These are phyloP conservation scores for Chromera velia DNA, from an alignment of 73 alveolate species.

Conservation along the genomic window DNA sequence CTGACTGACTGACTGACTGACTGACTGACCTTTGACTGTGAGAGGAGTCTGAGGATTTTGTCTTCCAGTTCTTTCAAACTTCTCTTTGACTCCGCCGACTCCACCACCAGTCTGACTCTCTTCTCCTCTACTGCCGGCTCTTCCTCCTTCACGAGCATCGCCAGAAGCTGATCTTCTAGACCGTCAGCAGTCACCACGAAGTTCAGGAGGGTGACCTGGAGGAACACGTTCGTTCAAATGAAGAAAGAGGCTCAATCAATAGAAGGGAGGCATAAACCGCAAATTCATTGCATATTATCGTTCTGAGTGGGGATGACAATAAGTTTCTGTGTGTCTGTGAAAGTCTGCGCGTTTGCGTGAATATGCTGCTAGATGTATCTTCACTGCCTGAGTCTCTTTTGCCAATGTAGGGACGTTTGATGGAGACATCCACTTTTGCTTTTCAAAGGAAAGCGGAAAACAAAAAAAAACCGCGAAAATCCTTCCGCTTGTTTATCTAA, in stretches of 20 bases:
- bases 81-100: slow-evolving; percentile 38
- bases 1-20: too few species aligned
- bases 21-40: slow-evolving; percentile 44
- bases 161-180: slow-evolving; percentile 90
- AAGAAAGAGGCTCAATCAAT: too few species aligned
- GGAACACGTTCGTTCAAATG: too few species aligned
- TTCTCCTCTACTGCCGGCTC: slow-evolving; percentile 48
- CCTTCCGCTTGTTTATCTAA: slow-evolving; percentile 8
- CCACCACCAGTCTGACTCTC: slow-evolving; percentile 37
- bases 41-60: slow-evolving; percentile 45
- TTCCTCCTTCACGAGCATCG: slow-evolving; percentile 74
- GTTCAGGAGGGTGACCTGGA: slow-evolving; percentile 76
- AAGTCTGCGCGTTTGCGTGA: too few species aligned
- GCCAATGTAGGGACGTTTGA: background rate
- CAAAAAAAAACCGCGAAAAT: background rate
- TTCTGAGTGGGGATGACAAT: too few species aligned
- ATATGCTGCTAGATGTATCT: too few species aligned
- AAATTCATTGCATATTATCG: too few species aligned
- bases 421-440: background rate
- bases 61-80: slow-evolving; percentile 37
- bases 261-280: too few species aligned
- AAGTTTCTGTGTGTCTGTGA: too few species aligned
- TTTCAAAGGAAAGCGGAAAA: background rate
- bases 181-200: slow-evolving; percentile 95
- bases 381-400: too few species aligned